Conservation (phyloP, 148 eudicot species). For the Rhododendron kiyosumense region DNA sequence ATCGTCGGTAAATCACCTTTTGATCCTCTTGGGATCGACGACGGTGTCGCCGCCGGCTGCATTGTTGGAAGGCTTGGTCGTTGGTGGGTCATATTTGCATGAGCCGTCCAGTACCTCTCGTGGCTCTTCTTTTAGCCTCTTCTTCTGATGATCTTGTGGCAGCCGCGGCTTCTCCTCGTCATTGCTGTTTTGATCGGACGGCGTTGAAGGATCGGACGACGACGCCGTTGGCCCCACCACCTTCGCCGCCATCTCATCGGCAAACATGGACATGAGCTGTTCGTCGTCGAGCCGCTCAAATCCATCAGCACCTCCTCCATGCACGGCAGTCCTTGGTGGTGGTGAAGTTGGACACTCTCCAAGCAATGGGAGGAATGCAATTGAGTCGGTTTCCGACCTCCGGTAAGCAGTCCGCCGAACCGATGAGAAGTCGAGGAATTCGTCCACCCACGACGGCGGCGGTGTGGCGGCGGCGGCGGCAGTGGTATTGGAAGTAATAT, state of each 20-base stretch:
- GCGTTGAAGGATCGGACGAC: constrained; percentile 1
- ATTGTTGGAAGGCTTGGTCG: constrained; percentile 6
- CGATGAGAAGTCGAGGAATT: constrained; percentile 85
- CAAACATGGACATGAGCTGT: constrained; percentile 75
- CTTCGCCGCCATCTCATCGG: constrained; percentile 38
- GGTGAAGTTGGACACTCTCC: constrained; percentile 27
- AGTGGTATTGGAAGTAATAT: constrained; percentile 11
- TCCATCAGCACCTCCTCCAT: constrained; percentile 17
- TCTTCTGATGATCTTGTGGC: neutral
- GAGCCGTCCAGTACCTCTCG: constrained; percentile 64
- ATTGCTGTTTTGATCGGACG: constrained; percentile 49
- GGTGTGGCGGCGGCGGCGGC: neutral
- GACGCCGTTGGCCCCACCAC: neutral
- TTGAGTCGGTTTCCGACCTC: constrained; percentile 72
- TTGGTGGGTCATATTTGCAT: constrained; percentile 12
- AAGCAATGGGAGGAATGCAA: constrained; percentile 57
- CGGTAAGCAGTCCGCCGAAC: constrained; percentile 54
- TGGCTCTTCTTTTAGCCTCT: constrained; percentile 50
- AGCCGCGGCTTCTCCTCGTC: constrained; percentile 8
- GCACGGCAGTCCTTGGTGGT: constrained; percentile 10
- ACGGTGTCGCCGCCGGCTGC: constrained; percentile 22
- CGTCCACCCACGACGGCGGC: constrained; percentile 63
- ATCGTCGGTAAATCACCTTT: constrained; percentile 39
- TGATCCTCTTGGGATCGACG: constrained; percentile 84
- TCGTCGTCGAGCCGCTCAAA: constrained; percentile 75